Base-by-base conservation (phyloP, 306 rosid species). In the Purshia tridentata region DNA sequence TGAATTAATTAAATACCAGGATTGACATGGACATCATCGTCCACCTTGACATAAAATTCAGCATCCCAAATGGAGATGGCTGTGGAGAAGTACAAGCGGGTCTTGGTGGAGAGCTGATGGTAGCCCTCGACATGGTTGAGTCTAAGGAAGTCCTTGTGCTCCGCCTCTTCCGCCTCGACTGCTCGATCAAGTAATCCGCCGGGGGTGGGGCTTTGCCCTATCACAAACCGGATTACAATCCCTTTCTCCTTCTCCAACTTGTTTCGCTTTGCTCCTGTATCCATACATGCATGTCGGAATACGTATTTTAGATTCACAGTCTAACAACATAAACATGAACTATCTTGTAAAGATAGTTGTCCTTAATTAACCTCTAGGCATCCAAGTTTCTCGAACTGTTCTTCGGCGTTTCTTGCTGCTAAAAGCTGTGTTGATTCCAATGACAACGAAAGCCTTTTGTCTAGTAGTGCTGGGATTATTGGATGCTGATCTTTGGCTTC, bases 361-460 rank as follows among this genome's bases (percentile, higher is more conserved):
- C n/a, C n/a, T n/a, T n/a, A n/a, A 29, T 29, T 2, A 1, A 29
- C 35, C 97, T 80, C 77, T 80, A 16, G 96, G 94, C 86, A 93
- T 75, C 98, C 98, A 93, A 14, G 97, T 89, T 51, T 86, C 77
- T 13, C 98, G 86, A 22, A 93, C 71, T 0, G 97, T 86, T 60
- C 91, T 88, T 73, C 98, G 72, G 50, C 98, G 72, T 77, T 77
- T 85, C 75, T 75, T 84, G 87, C 98, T 93, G 78, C 98, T 93
- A 55, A 93, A 93, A 0, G 90, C 98, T 8, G 98, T 93, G 61
- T 93, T 93, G 29, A 93, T 89, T 35, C 97, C 98, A 40, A 91
- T 77, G 78, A 93, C 97, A 52, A 89, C 97, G 45, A 93, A 91
- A 53, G 92, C 97, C 77, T 84, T 91, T 60, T 85, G 84, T 23